These are phyloP conservation scores for Macrotyloma uniflorum DNA, from an alignment of 306 rosid species.

Conservation along the genomic window DNA sequence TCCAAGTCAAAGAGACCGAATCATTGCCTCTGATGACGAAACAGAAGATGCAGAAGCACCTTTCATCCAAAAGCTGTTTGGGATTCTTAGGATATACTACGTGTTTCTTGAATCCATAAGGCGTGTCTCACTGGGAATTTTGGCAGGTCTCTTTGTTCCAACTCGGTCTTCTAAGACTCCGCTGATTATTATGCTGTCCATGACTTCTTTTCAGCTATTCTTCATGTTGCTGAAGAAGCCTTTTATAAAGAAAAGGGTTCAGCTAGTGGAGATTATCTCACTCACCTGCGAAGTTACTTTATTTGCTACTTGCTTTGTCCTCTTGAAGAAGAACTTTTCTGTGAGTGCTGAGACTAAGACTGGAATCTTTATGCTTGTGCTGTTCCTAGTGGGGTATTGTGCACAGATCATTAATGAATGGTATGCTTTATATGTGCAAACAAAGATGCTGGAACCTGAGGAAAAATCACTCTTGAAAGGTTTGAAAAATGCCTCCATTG, in stretches of 20 bases:
- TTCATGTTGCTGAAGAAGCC: conserved; percentile 93
- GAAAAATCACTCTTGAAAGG: conserved; percentile 63
- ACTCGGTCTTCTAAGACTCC: conserved; percentile 54
- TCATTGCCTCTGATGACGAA: conserved; percentile 89
- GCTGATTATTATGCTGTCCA: conserved; percentile 50
- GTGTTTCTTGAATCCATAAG: conserved; percentile 69
- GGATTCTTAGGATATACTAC: conserved; percentile 87
- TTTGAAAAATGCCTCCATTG: conserved; percentile 63
- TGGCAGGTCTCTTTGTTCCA: conserved; percentile 67
- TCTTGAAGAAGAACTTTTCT: conserved; percentile 55
- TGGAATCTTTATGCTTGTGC: conserved; percentile 65
- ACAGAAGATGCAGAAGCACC: conserved; percentile 98
- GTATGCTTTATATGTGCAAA: conserved; percentile 73
- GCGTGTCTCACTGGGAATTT: conserved; percentile 59
- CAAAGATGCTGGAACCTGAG: conserved; percentile 60
- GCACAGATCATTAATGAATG: conserved; percentile 72
- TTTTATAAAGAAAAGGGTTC: conserved; percentile 87
- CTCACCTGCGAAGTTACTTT: conserved; percentile 62
- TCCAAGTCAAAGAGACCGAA: conserved; percentile 52
- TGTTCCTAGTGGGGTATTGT: conserved; percentile 66
- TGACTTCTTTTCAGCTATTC: conserved; percentile 80
- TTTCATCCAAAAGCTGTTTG: conserved; percentile 84
- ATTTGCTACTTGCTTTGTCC: conserved; percentile 53
- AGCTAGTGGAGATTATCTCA: conserved; percentile 77
- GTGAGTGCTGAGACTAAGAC: conserved; percentile 43